Percentiles rank a stretch among this genome's conserved stretches.
Evolutionary conservation across 306 rosid species (phyloP).

Genomic region (Oemleria cerasiformis): DNA sequence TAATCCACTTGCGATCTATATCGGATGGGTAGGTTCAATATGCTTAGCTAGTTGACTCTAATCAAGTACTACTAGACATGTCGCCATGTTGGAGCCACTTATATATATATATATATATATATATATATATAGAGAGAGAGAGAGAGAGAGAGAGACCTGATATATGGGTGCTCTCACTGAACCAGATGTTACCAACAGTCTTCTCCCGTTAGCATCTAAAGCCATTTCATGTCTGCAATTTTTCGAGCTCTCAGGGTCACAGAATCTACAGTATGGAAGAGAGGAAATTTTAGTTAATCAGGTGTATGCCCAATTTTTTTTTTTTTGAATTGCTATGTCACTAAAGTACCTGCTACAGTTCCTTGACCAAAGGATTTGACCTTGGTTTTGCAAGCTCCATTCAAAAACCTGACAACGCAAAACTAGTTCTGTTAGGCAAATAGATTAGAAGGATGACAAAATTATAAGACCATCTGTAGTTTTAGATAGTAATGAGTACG

Average conservation of each 20-base stretch:
- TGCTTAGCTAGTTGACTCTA: background rate
- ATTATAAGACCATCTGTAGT: conserved; percentile 3
- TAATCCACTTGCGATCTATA: background rate
- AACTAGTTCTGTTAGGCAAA: conserved; percentile 7
- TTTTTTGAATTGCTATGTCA: background rate
- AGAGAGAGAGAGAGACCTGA: conserved; percentile 52
- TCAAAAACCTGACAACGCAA: conserved; percentile 66
- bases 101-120: too few species aligned
- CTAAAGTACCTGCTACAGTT: conserved; percentile 63
- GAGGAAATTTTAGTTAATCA: background rate
- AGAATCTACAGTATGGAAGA: conserved; percentile 43
- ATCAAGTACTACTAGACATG: background rate
- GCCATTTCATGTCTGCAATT: conserved; percentile 88
- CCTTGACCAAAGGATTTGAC: conserved; percentile 89
- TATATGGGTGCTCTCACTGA: conserved; percentile 84
- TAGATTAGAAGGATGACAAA: background rate
- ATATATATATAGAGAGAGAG: background rate
- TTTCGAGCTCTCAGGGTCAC: conserved; percentile 55
- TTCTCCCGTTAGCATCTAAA: conserved; percentile 78
- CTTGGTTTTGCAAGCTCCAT: conserved; percentile 99
- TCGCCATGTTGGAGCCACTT: background rate
- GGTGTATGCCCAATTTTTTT: background rate
- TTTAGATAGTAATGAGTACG: background rate
- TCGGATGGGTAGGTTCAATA: background rate
- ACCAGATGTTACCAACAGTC: conserved; percentile 76